Base-by-base conservation (phyloP, 2,329 filamentous ascomycete genomes). In the Zelopaecilomyces penicillatus region DNA sequence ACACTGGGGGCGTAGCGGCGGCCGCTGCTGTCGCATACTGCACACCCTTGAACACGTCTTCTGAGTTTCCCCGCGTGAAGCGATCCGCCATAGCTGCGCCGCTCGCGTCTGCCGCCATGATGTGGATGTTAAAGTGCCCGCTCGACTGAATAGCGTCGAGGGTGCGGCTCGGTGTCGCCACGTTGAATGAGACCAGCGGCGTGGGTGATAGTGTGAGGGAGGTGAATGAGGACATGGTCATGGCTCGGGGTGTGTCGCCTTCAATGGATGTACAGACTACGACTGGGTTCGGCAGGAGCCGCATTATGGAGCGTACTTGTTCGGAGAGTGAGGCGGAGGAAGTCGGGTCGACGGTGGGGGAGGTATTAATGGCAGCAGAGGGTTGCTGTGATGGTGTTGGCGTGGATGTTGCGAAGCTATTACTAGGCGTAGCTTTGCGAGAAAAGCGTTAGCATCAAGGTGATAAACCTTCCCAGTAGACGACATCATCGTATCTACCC, bases 141-240 rank as follows among this genome's bases (percentile, higher is more conserved):
- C 63, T 69, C 10, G 54, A 57, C 11, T 56, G 49, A 26, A 81
- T 67, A 6, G 76, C 75, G 46, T 74, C 67, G 27, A 76, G 64
- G 9, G 76, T 80, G 9, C 73, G 69, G 56, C 74, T 78, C 19
- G 76, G 76, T 29, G 71, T 66, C 27, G 69, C 68, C 40, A 80
- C 67, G 61, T 80, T 80, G 65, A 81, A 80, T 0, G 70, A 72
- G 5, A 81, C 60, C 8, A 75, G 62, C 1, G 76, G 75, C 28
- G 61, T 65, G 0, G 76, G 75, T n/a, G 56, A 52, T 12, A 80
- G 65, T 11, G 73, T 69, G 28, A 81, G 60, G 0, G 75, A 78
- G 3, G 76, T 76, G 50, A 81, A 72, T 2, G 75, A 79, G 5
- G 77, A 80, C 65, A 79, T 75, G 30, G 77, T 80, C 69, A 80